Conservation (phyloP, 345 rosid species). For the Brassica juncea region DNA sequence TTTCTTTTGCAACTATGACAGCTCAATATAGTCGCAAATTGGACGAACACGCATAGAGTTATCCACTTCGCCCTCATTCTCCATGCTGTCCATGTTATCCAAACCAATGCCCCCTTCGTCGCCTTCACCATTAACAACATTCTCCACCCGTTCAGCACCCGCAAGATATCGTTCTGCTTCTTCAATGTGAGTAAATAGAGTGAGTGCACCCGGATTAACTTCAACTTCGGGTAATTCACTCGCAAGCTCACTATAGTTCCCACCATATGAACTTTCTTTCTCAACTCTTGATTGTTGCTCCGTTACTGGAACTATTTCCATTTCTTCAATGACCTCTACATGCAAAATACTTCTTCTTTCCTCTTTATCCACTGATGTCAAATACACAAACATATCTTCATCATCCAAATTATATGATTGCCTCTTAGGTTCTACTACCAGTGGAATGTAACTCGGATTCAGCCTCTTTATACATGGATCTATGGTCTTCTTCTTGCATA, state of each 20-base stretch:
- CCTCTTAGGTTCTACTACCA: neutral
- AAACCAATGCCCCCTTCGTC: neutral
- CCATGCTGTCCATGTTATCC: too few relatives aligned
- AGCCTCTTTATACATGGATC: too few relatives aligned
- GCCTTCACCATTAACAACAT: neutral
- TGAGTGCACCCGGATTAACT: neutral
- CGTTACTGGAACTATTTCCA: neutral
- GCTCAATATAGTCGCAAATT: too few relatives aligned
- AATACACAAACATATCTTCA: too few relatives aligned
- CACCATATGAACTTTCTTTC: neutral
- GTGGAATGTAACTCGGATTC: too few relatives aligned
- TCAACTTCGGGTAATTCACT: neutral
- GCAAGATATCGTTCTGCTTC: neutral
- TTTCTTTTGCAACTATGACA: too few relatives aligned
- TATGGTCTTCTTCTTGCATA: too few relatives aligned
- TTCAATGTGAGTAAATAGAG: neutral
- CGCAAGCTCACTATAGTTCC: neutral
- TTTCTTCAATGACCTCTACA: neutral
- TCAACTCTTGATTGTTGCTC: neutral
- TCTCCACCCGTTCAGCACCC: neutral
- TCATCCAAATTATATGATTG: too few relatives aligned
- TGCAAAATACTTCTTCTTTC: too few relatives aligned
- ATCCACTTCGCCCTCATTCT: too few relatives aligned
- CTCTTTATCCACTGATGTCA: too few relatives aligned
- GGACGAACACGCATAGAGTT: too few relatives aligned